A percentile compares a stretch with the other conserved stretches of the same genome.
Evolutionary conservation across 331 rosid species (phyloP).

Genomic region (Arachis monticola): DNA sequence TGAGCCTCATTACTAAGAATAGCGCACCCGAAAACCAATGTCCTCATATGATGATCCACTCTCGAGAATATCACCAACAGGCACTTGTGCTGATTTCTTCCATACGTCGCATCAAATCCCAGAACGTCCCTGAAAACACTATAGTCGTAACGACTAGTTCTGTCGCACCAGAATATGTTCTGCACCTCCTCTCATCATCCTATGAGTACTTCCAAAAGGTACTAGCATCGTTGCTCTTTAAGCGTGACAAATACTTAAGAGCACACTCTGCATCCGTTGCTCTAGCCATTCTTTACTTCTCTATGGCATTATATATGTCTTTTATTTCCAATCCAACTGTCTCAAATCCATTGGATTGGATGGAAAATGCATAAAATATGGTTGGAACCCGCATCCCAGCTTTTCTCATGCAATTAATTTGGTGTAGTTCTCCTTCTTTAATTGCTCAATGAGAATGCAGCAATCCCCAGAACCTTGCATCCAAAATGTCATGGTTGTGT

Average conservation of each 20-base stretch:
- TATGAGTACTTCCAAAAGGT: no score
- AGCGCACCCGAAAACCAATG: neutral
- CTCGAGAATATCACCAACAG: neutral
- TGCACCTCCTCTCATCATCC: no score
- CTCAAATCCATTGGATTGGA: no score
- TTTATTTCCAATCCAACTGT: neutral
- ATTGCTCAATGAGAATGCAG: neutral
- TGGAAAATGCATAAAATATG: no score
- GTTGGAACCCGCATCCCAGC: neutral
- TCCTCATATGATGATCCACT: neutral
- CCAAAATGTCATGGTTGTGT: neutral
- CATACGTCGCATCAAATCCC: neutral
- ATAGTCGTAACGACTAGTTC: neutral
- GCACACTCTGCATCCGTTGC: neutral
- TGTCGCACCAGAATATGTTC: neutral
- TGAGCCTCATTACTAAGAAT: neutral
- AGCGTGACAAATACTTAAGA: neutral
- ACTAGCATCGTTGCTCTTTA: neutral
- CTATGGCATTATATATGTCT: neutral
- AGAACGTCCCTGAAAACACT: neutral
- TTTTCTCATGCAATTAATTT: neutral
- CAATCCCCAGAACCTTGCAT: neutral
- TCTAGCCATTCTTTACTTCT: neutral
- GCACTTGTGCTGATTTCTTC: neutral
- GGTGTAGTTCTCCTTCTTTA: neutral